Evolutionary conservation across 2,329 filamentous ascomycete genomes (phyloP), one percentile per base, ranked within the genome.

Genomic region (Verticillium tricorpus): DNA sequence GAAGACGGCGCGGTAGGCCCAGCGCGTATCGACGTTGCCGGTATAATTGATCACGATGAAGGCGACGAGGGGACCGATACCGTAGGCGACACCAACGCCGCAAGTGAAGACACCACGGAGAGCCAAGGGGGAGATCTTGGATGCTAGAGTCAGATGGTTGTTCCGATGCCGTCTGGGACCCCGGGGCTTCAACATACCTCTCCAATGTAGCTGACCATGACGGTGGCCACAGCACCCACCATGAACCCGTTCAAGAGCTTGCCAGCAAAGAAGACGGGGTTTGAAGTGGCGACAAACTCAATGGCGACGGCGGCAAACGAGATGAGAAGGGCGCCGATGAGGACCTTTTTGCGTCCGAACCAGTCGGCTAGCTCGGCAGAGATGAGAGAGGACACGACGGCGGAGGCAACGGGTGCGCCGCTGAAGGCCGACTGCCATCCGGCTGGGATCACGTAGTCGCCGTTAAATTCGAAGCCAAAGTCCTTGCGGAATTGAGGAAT

Each of bases 401-500:
- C 17, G 35, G 70, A 71, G 34, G 77, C 77, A 19, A 78, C 72
- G 2, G 78, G 77, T 0, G 70, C 78, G 12, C 76, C 78, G 45
- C 73, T 72, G 63, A 80, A 80, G 5, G 78, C 78, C 22, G 71
- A 72, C 64, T 81, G 77, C 79, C 78, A 81, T 17, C 74, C 72
- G 3, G 76, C 73, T 15, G 74, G 67, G 9, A 80, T 67, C 7
- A 78, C 76, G 68, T 76, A 80, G 60, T 68, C 68, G 1, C 70
- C 74, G 1, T 72, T 69, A 55, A 70, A 77, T 7, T 66, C 60
- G 55, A 71, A 65, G 0, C 77, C 78, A 66, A 81, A 80, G 64
- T 80, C 77, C 62, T 80, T 72, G 37, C 77, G 71, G 66, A 80
- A 81, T 60, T 76, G 63, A 2, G 78, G 78, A n/a, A 81, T 77